Evolutionary conservation across 495 filamentous ascomycete species (phyloP).

Genomic region (Xylaria palmicola): DNA sequence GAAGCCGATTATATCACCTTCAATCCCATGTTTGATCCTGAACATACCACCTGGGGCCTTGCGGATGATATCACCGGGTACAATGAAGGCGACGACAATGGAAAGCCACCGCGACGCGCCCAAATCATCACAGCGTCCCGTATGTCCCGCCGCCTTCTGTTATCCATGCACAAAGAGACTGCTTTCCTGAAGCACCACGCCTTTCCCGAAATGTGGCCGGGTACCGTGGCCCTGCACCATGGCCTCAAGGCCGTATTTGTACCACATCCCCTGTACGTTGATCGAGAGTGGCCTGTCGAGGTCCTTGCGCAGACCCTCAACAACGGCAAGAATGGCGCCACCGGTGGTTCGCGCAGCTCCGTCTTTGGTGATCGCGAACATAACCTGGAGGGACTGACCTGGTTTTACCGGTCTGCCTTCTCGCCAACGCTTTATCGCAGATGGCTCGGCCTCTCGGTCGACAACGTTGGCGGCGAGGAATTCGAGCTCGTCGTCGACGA

Average conservation of each 20-base stretch:
- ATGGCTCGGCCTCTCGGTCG: conserved; percentile 82
- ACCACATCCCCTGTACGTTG: conserved; percentile 88
- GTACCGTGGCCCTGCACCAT: conserved; percentile 82
- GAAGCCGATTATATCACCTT: conserved; percentile 92
- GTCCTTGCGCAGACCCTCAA: conserved; percentile 85
- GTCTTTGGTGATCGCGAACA: conserved; percentile 87
- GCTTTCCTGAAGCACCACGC: conserved; percentile 77
- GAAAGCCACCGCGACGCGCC: conserved; percentile 74
- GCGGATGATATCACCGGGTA: conserved; percentile 89
- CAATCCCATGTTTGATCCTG: conserved; percentile 91
- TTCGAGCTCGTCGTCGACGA: conserved; percentile 62
- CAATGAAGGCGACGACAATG: conserved; percentile 55
- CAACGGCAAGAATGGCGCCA: conserved; percentile 76
- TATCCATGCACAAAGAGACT: conserved; percentile 88
- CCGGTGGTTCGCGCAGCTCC: conserved; percentile 64
- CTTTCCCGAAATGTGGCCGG: conserved; percentile 97
- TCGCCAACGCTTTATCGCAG: conserved; percentile 77
- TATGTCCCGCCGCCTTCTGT: conserved; percentile 76
- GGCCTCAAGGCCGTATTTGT: conserved; percentile 93
- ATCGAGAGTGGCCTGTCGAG: conserved; percentile 80
- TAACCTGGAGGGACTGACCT: conserved; percentile 83
- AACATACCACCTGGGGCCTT: conserved; percentile 83
- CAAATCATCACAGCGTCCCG: conserved; percentile 86
- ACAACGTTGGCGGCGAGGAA: conserved; percentile 83
- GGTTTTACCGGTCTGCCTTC: conserved; percentile 93